These are phyloP conservation scores for Pseudonectria foliicola DNA, from an alignment of 2,329 filamentous ascomycete species.

Conservation along the genomic window DNA sequence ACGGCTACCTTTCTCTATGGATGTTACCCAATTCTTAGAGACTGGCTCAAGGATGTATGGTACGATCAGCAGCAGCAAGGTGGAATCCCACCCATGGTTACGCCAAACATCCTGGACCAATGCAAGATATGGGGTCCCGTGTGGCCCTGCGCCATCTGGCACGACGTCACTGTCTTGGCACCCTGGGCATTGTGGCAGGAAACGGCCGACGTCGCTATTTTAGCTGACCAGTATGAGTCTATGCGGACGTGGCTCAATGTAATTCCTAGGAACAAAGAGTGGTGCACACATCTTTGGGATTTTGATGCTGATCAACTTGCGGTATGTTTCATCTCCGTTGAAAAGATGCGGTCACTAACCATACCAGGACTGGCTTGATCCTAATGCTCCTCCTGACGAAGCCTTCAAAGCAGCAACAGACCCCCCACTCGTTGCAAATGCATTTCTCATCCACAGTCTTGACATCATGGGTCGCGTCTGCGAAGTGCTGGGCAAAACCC, in stretches of 20 bases:
- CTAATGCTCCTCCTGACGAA: slow-evolving; percentile 33
- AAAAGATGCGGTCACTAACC: slow-evolving; percentile 7
- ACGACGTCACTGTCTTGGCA: slow-evolving; percentile 33
- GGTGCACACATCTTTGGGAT: slow-evolving; percentile 33
- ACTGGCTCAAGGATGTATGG: slow-evolving; percentile 16
- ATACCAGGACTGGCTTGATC: slow-evolving; percentile 43
- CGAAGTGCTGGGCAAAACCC: slow-evolving; percentile 21
- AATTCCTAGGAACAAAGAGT: slow-evolving; percentile 25
- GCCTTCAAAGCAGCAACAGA: slow-evolving; percentile 34
- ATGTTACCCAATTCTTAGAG: slow-evolving; percentile 39
- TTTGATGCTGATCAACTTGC: slow-evolving; percentile 12
- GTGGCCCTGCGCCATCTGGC: slow-evolving; percentile 33
- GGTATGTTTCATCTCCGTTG: slow-evolving; percentile 6
- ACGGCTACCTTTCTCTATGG: slow-evolving; percentile 48
- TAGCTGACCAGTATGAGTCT: slow-evolving; percentile 32
- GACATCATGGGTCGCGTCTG: slow-evolving; percentile 30
- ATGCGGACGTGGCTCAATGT: slow-evolving; percentile 33
- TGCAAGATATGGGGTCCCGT: slow-evolving; percentile 8
- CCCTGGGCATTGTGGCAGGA: slow-evolving; percentile 35
- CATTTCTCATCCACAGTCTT: slow-evolving; percentile 39
- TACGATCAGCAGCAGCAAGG: slow-evolving; percentile 11
- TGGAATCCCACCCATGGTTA: slow-evolving; percentile 17
- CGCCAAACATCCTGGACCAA: slow-evolving; percentile 8
- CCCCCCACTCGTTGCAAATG: slow-evolving; percentile 36
- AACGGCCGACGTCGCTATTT: slow-evolving; percentile 29